These are phyloP conservation scores for Arachis monticola DNA, from an alignment of 331 rosid genomes.

Conservation along the genomic window DNA sequence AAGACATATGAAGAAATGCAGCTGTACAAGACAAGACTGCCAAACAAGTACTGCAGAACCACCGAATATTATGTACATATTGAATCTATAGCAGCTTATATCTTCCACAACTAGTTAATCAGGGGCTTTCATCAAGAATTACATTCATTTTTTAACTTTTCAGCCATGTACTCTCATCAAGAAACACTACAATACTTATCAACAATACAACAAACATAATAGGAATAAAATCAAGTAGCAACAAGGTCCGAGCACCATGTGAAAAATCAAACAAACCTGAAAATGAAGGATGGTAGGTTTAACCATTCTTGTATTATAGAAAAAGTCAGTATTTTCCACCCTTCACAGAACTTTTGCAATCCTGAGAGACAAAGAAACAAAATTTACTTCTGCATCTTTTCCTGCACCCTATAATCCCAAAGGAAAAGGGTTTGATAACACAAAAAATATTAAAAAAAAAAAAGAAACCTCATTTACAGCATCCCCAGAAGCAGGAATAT, in stretches of 20 bases:
- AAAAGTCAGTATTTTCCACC: constrained; percentile 88
- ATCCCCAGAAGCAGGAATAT: constrained; percentile 81
- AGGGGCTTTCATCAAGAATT: too few species aligned
- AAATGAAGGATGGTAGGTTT: constrained; percentile 96
- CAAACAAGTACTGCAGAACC: too few species aligned
- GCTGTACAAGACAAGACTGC: too few species aligned
- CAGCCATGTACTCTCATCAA: constrained; percentile 6
- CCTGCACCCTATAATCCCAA: too few species aligned
- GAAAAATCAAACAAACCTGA: constrained; percentile 67
- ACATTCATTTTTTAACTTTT: background rate
- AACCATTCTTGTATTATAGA: constrained; percentile 82
- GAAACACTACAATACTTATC: background rate
- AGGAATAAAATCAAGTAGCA: background rate
- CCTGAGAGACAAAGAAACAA: constrained; percentile 48
- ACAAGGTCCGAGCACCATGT: background rate
- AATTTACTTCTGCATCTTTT: background rate
- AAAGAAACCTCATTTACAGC: constrained; percentile 70
- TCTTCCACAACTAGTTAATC: too few species aligned
- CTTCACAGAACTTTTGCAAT: constrained; percentile 67
- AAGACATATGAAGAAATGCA: too few species aligned
- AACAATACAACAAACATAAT: constrained; percentile 11
- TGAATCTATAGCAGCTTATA: too few species aligned
- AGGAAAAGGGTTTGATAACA: background rate
- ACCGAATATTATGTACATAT: too few species aligned
- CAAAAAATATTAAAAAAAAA: background rate